Percentiles rank a stretch among this genome's conserved stretches.
Conservation (phyloP, 768 basidiomycete genomes). For the Suillus lakei region DNA sequence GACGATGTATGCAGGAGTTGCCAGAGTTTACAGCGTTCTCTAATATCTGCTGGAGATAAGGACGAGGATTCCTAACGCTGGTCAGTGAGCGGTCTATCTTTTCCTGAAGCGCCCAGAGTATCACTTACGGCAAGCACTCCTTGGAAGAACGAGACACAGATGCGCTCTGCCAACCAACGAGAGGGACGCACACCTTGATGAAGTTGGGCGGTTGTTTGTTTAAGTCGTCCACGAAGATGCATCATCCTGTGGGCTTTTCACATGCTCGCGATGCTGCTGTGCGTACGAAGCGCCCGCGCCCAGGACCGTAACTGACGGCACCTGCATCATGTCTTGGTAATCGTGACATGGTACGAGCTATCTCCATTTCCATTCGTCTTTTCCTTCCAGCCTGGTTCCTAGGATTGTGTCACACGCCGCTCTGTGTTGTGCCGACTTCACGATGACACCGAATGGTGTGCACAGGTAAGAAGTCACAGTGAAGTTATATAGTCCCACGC, state of each 20-base stretch:
- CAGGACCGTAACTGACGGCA: not conserved
- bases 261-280: not conserved
- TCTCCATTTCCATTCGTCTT: too few relatives aligned
- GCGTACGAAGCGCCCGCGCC: not conserved
- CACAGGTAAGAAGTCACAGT: too few relatives aligned
- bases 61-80: not conserved
- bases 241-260: not conserved
- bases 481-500: too few relatives aligned
- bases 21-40: not conserved
- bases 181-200: not conserved
- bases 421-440: too few relatives aligned
- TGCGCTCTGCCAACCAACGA: not conserved
- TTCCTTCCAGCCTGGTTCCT: too few relatives aligned
- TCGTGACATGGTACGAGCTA: too few relatives aligned
- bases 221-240: not conserved
- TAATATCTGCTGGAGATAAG: not conserved
- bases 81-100: not conserved
- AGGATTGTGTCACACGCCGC: too few relatives aligned
- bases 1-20: not conserved
- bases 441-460: too few relatives aligned
- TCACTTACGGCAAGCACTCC: not conserved
- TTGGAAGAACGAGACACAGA: not conserved
- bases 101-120: not conserved
- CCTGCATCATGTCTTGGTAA: not conserved
- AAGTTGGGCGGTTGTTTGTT: not conserved